Conservation (phyloP, 495 filamentous ascomycete genomes). For the Neurospora terricola region DNA sequence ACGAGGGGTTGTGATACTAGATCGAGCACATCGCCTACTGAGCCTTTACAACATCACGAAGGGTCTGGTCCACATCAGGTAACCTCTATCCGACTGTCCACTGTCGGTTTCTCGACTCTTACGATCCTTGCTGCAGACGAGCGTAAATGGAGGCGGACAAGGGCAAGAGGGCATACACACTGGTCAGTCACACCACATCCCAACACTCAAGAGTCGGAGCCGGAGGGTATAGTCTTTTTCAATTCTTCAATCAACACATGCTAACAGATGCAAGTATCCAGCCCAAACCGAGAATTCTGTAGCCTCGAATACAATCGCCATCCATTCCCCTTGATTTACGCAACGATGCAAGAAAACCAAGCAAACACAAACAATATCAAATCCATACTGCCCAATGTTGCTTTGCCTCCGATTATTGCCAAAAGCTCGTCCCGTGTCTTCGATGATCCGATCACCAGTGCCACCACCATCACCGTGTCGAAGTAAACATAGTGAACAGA, state of each 20-base stretch:
- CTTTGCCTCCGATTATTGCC: neutral
- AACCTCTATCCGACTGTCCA: neutral
- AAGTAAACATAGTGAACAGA: neutral
- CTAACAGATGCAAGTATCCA: neutral
- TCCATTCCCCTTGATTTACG: neutral
- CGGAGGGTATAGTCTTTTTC: neutral
- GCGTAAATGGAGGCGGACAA: neutral
- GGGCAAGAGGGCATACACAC: neutral
- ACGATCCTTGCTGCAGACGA: neutral
- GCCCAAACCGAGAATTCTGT: neutral
- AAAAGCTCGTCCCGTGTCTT: neutral
- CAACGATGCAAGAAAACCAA: neutral
- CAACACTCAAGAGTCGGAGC: neutral
- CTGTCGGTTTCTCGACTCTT: neutral
- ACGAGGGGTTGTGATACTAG: neutral
- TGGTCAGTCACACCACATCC: neutral
- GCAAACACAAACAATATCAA: neutral
- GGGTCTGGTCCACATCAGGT: neutral
- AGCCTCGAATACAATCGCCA: neutral
- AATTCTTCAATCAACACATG: neutral
- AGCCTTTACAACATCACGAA: neutral
- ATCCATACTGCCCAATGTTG: neutral
- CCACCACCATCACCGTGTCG: neutral
- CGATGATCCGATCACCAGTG: neutral
- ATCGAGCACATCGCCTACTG: too few species aligned